Evolutionary conservation across 495 filamentous ascomycete genomes (phyloP).

Genomic region (Aspergillus asperescens): DNA sequence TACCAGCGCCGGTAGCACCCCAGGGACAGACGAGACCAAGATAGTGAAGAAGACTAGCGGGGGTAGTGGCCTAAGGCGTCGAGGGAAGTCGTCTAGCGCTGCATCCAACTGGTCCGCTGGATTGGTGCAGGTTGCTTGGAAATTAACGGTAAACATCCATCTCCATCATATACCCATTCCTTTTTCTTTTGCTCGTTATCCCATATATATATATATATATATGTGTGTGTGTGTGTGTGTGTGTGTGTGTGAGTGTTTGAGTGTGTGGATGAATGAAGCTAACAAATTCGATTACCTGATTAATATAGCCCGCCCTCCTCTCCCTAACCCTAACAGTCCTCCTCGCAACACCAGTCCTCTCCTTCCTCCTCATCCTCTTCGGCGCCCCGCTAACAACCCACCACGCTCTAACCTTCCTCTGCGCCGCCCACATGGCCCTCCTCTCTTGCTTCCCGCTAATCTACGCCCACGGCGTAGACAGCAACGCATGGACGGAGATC

Average conservation of each 20-base stretch:
- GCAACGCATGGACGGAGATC: constrained; percentile 66
- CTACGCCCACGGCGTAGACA: constrained; percentile 79
- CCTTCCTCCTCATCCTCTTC: constrained; percentile 70
- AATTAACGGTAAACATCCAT: constrained; percentile 6
- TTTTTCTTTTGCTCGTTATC: not conserved
- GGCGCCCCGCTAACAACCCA: constrained; percentile 88
- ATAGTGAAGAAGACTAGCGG: not conserved
- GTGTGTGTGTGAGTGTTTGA: too few species aligned
- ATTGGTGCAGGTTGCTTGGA: constrained; percentile 1
- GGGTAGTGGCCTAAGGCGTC: not conserved
- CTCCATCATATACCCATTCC: not conserved
- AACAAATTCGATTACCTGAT: not conserved
- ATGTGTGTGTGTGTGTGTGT: too few species aligned
- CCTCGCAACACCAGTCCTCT: constrained; percentile 58
- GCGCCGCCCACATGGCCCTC: constrained; percentile 73
- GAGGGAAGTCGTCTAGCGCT: not conserved
- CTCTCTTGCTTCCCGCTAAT: constrained; percentile 69
- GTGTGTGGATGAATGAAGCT: too few species aligned
- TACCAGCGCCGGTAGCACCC: not conserved
- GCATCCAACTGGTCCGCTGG: not conserved
- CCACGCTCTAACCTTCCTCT: constrained; percentile 67
- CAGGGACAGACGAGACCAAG: not conserved
- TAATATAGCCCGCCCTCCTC: constrained; percentile 58
- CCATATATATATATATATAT: too few species aligned
- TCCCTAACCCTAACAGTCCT: constrained; percentile 57